These are phyloP conservation scores for Pseudocercospora vitis DNA, from an alignment of 2,329 filamentous ascomycete genomes.

Conservation along the genomic window DNA sequence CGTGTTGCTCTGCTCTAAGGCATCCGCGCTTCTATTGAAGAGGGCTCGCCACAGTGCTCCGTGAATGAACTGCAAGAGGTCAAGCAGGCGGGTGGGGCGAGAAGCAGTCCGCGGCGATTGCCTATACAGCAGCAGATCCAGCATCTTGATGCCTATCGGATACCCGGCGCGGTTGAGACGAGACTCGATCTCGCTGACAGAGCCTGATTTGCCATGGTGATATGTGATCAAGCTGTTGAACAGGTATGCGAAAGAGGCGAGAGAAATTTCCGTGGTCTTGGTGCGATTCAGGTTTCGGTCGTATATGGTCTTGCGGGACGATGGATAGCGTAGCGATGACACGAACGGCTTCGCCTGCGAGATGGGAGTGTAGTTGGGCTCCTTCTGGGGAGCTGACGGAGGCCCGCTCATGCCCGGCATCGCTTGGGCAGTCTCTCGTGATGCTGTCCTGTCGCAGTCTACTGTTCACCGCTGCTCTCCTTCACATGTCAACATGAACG, in stretches of 20 bases:
- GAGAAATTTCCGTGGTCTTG: slow-evolving; percentile 83
- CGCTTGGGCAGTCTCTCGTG: slow-evolving; percentile 2
- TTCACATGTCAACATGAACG: slow-evolving; percentile 6
- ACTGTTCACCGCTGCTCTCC: slow-evolving; percentile 5
- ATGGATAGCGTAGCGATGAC: slow-evolving; percentile 76
- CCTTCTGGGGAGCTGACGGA: slow-evolving; percentile 19
- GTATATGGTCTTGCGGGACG: slow-evolving; percentile 96
- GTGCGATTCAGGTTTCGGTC: slow-evolving; percentile 90
- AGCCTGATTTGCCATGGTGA: slow-evolving; percentile 84
- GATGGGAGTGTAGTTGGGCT: slow-evolving; percentile 28
- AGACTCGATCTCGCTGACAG: slow-evolving; percentile 83
- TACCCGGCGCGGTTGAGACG: slow-evolving; percentile 61
- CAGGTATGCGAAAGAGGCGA: slow-evolving; percentile 91
- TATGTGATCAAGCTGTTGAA: slow-evolving; percentile 97
- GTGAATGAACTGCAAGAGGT: slow-evolving; percentile 92
- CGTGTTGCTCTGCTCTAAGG: slow-evolving; percentile 82
- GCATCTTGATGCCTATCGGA: slow-evolving; percentile 86
- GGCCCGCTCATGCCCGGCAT: slow-evolving; percentile 24
- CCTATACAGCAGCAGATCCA: slow-evolving; percentile 91
- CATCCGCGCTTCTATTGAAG: slow-evolving; percentile 86
- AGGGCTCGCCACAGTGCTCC: slow-evolving; percentile 89
- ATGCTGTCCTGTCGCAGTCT: slow-evolving; percentile 2
- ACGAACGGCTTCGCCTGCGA: slow-evolving; percentile 37
- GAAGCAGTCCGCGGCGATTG: slow-evolving; percentile 65
- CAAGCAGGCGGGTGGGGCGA: slow-evolving; percentile 82